These are phyloP conservation scores for Botryotinia convoluta DNA, from an alignment of 2,329 filamentous ascomycete genomes.

Conservation along the genomic window DNA sequence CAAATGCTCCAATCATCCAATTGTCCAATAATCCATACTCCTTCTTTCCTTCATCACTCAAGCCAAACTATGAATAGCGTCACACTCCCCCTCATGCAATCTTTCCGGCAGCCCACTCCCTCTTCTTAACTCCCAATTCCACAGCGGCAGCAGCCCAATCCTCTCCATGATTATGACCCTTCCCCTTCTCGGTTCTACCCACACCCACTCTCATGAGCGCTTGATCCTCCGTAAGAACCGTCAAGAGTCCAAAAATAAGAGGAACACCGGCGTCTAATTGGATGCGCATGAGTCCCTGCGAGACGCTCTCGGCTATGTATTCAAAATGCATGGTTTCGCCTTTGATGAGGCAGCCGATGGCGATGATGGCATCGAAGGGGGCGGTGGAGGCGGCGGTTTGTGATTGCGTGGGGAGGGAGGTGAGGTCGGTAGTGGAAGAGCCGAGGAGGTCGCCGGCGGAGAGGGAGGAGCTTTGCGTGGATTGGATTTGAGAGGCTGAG, in stretches of 20 bases:
- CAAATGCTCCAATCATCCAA: conserved; percentile 12
- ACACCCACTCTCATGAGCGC: conserved; percentile 81
- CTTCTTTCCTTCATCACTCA: neutral
- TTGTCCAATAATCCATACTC: conserved; percentile 1
- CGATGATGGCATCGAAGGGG: conserved; percentile 91
- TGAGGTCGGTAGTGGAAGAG: conserved; percentile 64
- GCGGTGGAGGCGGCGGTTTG: conserved; percentile 46
- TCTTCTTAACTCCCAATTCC: conserved; percentile 86
- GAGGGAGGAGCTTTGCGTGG: conserved; percentile 59
- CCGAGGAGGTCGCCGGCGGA: conserved; percentile 73
- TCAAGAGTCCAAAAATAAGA: conserved; percentile 89
- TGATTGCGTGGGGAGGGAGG: conserved; percentile 44
- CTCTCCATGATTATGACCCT: conserved; percentile 94
- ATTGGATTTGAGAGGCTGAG: conserved; percentile 82
- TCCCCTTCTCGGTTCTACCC: conserved; percentile 44
- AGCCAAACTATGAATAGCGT: neutral
- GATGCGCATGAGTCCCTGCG: conserved; percentile 89
- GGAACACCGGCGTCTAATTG: conserved; percentile 87
- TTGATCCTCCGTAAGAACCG: conserved; percentile 84
- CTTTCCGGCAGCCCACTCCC: conserved; percentile 63
- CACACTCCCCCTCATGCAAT: conserved; percentile 25
- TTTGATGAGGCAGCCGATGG: conserved; percentile 95
- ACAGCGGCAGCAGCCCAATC: conserved; percentile 96
- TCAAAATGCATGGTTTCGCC: conserved; percentile 99
- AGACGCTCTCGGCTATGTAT: conserved; percentile 91